These are phyloP conservation scores for Euryodendron excelsum DNA, from an alignment of 148 eudicot genomes.

Conservation along the genomic window DNA sequence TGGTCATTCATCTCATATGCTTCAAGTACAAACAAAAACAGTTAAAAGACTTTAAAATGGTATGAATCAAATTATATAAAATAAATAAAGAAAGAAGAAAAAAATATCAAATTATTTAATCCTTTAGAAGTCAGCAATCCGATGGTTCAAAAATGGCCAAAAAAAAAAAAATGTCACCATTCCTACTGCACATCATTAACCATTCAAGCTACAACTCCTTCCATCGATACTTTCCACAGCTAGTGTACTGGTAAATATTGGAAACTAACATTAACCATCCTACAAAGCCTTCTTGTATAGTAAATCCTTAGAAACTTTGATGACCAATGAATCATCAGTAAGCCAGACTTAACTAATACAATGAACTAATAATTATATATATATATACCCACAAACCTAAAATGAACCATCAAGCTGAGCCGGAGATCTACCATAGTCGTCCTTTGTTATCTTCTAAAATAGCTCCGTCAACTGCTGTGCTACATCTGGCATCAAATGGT, in stretches of 20 bases:
- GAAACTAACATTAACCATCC: background rate
- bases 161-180: background rate
- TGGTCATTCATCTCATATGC: no score
- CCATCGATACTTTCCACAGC: background rate
- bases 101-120: background rate
- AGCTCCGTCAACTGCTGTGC: slow-evolving; percentile 74
- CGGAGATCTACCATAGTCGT: background rate
- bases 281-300: background rate
- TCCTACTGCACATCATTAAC: background rate
- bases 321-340: background rate
- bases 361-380: background rate
- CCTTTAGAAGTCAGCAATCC: background rate
- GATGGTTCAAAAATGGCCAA: background rate
- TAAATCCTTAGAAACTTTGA: background rate
- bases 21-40: no score
- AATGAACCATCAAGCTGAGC: background rate
- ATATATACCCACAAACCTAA: slow-evolving; percentile 1
- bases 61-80: no score
- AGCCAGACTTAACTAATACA: background rate
- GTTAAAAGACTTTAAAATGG: no score
- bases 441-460: slow-evolving; percentile 28
- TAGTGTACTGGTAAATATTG: background rate
- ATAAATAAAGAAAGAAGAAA: background rate
- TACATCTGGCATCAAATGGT: slow-evolving; percentile 52
- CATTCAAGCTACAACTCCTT: background rate